A percentile compares a stretch with the other conserved stretches of the same genome.
These are phyloP conservation scores for Globisporangium viniferum DNA, from an alignment of 352 stramenopile genomes.

Conservation along the genomic window DNA sequence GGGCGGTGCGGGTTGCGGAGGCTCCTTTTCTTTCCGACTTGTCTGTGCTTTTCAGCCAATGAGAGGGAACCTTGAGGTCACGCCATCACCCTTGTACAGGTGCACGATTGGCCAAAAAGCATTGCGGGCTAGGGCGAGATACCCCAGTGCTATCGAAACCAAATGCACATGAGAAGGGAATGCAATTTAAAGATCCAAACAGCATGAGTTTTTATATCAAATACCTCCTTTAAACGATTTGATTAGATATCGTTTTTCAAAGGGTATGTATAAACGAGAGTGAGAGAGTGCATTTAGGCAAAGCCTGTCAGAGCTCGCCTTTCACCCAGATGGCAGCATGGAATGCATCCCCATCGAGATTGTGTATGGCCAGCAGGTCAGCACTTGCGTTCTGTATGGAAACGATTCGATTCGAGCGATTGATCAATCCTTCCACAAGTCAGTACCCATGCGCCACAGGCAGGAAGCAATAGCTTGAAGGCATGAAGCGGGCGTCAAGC, in stretches of 20 bases:
- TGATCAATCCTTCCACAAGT: background rate
- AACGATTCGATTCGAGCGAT: background rate
- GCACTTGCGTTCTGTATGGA: background rate
- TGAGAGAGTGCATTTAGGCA: background rate
- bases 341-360: background rate
- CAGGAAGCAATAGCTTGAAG: background rate
- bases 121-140: background rate
- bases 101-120: slow-evolving; percentile 1
- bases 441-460: background rate
- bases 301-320: too few relatives aligned
- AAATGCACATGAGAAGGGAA: background rate
- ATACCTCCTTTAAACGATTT: background rate
- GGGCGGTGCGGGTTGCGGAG: background rate
- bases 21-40: slow-evolving; percentile 12
- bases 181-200: background rate
- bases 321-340: background rate
- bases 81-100: background rate
- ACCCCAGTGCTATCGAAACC: background rate
- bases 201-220: background rate
- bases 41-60: background rate
- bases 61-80: background rate
- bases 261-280: background rate
- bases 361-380: background rate
- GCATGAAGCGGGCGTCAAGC: background rate
- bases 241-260: background rate